Base-by-base conservation (phyloP, 1,284 basidiomycete species). In the Stereum hirsutum region DNA sequence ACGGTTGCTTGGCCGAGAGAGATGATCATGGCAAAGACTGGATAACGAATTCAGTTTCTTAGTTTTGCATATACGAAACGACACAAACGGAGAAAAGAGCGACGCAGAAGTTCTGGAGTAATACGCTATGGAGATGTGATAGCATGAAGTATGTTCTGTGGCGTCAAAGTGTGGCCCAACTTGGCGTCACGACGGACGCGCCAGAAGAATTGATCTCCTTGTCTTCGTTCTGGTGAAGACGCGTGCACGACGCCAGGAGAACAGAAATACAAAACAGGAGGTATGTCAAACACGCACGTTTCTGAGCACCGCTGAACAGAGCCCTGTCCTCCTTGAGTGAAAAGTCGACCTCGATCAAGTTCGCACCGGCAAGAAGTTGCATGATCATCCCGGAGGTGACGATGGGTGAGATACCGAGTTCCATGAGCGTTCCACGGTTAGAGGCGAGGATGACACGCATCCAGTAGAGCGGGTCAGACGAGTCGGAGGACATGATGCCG, bases 381-480 rank as follows among this genome's bases (percentile, higher is more conserved):
- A 99, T 98, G 68, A 98, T 98, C 95, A 98, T 99, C 56, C 95
- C 95, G 34, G 84, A 89, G 11, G 95, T 99, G 58, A 99, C 83
- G 62, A 98, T 96, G 45, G 96, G 95, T 37, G 85, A 94, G 57
- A 98, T 98, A 56, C 96, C 95, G 48, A 99, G 81, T 68, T 99
- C 95, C 95, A 98, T 99, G 49, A 99, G 83, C 1, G 95, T 99
- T 54, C 95, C 95, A 52, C 96, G 80, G 71, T 98, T 99, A 8
- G 92, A 96, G 27, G 96, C 95, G 48, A 98, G 80, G 67, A 99
- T 98, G 67, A 94, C 94, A 69, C 95, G 88, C 84, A 98, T 93
- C 95, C 95, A 99, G 74, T 95, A 98, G 40, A 99, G 81, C 11
- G 96, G 95, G 70, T 99, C 95, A 43, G 90, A 90, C 54, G 91